Evolutionary conservation across 2,329 filamentous ascomycete genomes (phyloP), one percentile per base, ranked within the genome.

Genomic region (Ilyonectria destructans): DNA sequence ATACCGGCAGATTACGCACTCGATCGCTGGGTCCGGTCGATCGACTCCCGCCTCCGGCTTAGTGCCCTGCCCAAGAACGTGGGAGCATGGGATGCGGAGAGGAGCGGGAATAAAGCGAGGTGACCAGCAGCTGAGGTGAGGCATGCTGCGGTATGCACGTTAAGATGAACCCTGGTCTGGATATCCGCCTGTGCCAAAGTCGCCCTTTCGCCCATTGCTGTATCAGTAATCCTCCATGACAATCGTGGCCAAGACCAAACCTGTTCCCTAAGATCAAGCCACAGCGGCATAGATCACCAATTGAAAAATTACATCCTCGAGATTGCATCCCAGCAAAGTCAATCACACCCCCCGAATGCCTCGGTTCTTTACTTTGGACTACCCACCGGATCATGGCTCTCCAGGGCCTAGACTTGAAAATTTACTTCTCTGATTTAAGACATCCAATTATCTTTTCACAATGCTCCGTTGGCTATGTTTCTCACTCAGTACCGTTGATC

Each of bases 31-130:
- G 52, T 45, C 62, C 46, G 37, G 58, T 54, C 62, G 66, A 68
- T 68, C 62, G 62, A 15, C 58, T 65, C 62, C 62, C 62, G 66
- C 46, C 62, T 67, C 43, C 35, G 54, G 67, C 35, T 52, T 69
- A 69, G 67, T 65, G 58, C 40, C 37, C 33, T 43, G 58, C 49
- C 31, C 46, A 58, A 55, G 52, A 67, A 62, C 52, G 64, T 62
- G 62, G 62, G 51, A 65, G 56, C 43, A 62, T 62, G 58, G 40
- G 37, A 62, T 48, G 60, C 19, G 45, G 60, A 33, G 26, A 31
- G 15, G 29, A 57, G 33, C 51, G 51, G 59, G 59, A 49, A 19
- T 33, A 54, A 23, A 19, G 31, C 51, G 13, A 62, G 19, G 29
- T 62, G 57, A 49, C 57, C 40, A 37, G 51, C 40, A 37, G 51